Conservation (phyloP, 352 stramenopile species). For the Aphanomyces euteiches region DNA sequence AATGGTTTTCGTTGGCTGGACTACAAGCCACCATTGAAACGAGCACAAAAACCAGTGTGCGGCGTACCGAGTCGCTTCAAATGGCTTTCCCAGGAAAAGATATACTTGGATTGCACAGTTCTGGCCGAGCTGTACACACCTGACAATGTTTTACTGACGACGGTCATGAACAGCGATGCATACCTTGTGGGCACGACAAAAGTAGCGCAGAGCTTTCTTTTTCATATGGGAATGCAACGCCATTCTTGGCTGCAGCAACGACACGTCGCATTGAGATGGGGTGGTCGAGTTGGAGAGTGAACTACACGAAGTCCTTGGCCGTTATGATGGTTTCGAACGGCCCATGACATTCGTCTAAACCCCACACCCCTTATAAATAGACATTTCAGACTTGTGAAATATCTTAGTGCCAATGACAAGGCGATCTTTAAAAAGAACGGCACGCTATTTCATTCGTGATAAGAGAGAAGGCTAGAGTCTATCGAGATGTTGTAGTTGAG, state of each 20-base stretch:
- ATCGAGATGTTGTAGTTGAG: constrained; percentile 10
- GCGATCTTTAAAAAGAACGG: no score
- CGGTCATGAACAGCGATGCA: background rate
- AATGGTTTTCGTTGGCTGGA: constrained; percentile 59
- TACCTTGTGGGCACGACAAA: constrained; percentile 50
- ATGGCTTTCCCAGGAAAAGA: constrained; percentile 80
- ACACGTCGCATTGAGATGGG: constrained; percentile 21
- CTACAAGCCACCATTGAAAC: constrained; percentile 33
- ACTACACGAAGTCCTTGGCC: background rate
- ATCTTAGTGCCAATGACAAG: no score
- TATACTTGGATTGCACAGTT: constrained; percentile 63
- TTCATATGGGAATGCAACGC: constrained; percentile 55
- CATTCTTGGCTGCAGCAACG: constrained; percentile 67
- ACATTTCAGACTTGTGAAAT: no score
- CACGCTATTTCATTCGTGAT: no score
- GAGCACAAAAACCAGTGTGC: background rate
- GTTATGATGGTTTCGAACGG: background rate
- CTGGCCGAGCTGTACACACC: constrained; percentile 67
- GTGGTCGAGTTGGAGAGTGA: background rate
- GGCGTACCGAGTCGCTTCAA: constrained; percentile 64
- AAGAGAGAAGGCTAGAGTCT: background rate
- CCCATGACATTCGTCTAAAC: background rate
- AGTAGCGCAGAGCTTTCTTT: constrained; percentile 62
- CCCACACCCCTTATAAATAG: no score
- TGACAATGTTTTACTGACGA: background rate